Evolutionary conservation across 2,329 filamentous ascomycete genomes (phyloP).

Genomic region (Daldinia sp.): DNA sequence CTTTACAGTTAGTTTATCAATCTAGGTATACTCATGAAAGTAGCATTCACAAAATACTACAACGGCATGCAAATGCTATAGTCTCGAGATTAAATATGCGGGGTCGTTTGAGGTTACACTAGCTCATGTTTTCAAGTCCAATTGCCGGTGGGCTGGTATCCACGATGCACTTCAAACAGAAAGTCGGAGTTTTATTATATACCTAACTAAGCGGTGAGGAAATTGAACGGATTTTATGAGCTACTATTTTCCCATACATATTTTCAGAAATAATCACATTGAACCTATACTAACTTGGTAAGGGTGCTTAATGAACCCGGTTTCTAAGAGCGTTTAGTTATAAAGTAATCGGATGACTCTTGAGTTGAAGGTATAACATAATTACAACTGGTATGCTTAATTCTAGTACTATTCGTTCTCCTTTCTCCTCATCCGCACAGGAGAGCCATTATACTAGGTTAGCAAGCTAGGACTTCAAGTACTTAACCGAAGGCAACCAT

Average conservation of each 20-base stretch:
- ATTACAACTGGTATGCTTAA: too few species aligned
- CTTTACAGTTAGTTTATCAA: background rate
- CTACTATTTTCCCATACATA: background rate
- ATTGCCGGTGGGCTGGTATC: constrained; percentile 22
- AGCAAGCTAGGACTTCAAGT: too few species aligned
- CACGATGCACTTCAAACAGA: background rate
- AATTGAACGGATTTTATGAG: background rate
- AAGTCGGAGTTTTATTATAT: background rate
- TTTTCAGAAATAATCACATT: background rate
- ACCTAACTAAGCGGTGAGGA: background rate
- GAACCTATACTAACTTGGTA: background rate
- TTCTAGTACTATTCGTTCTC: too few species aligned
- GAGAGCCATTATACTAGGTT: too few species aligned
- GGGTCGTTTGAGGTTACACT: constrained; percentile 27
- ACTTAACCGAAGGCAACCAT: too few species aligned
- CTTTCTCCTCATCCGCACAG: too few species aligned
- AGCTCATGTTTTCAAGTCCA: background rate
- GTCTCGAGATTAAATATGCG: constrained; percentile 31
- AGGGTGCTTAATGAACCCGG: too few species aligned
- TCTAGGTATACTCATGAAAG: constrained; percentile 6
- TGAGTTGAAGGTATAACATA: too few species aligned
- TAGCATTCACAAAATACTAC: background rate
- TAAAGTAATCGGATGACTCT: too few species aligned
- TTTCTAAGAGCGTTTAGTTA: too few species aligned
- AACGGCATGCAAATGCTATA: constrained; percentile 13